A percentile compares a stretch with the other conserved stretches of the same genome.
These are phyloP conservation scores for Beauveria caledonica DNA, from an alignment of 2,329 filamentous ascomycete species.

Conservation along the genomic window DNA sequence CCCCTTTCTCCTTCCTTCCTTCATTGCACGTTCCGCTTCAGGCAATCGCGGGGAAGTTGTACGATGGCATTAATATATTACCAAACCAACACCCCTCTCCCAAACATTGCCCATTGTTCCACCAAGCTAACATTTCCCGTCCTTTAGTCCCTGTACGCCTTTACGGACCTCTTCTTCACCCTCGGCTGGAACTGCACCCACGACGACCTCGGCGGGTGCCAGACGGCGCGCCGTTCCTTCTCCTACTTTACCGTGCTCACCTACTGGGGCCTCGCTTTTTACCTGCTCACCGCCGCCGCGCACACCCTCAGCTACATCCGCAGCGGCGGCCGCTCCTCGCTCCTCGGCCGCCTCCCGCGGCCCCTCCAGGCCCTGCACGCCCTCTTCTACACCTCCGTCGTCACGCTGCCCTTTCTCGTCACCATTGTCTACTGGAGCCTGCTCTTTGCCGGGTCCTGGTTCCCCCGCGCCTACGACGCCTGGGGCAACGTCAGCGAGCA, in stretches of 20 bases:
- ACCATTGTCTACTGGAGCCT: slow-evolving; percentile 63
- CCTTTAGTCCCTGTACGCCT: slow-evolving; percentile 54
- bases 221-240: slow-evolving; percentile 49
- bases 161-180: slow-evolving; percentile 60
- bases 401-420: slow-evolving; percentile 59
- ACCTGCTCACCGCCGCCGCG: slow-evolving; percentile 57
- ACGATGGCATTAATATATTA: not conserved
- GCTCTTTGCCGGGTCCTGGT: slow-evolving; percentile 47
- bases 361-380: slow-evolving; percentile 56
- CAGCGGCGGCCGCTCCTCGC: slow-evolving; percentile 30
- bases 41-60: too few species aligned
- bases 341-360: slow-evolving; percentile 53
- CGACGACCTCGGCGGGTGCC: slow-evolving; percentile 33
- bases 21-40: too few species aligned
- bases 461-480: slow-evolving; percentile 38
- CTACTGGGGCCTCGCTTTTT: slow-evolving; percentile 77
- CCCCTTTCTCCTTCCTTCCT: not conserved
- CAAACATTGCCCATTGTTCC: not conserved
- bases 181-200: slow-evolving; percentile 58
- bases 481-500: slow-evolving; percentile 69
- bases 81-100: too few species aligned
- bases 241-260: slow-evolving; percentile 77
- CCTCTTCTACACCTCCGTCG: slow-evolving; percentile 55
- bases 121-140: not conserved
- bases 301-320: slow-evolving; percentile 63